Percentiles rank a stretch among this genome's conserved stretches.
Conservation (phyloP, 78 protist species). For the Thecamonas trahens region DNA sequence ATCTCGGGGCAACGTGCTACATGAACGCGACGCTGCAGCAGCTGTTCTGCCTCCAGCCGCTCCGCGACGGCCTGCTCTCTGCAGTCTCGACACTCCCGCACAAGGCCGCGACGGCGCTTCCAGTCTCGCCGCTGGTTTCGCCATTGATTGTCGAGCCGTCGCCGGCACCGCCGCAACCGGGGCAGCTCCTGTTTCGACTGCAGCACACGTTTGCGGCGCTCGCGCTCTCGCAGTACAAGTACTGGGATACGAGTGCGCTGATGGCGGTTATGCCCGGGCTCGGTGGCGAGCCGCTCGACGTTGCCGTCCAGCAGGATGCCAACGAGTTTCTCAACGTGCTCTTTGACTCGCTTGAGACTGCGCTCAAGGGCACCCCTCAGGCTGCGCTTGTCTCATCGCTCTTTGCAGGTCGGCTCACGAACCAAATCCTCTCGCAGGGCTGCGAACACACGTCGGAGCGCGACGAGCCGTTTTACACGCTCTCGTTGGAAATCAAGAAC, state of each 20-base stretch:
- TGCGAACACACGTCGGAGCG: conserved; percentile 10
- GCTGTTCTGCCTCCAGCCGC: conserved; percentile 4
- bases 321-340: conserved; percentile 76
- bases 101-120: too few species aligned
- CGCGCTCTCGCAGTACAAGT: conserved; percentile 24
- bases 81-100: neutral
- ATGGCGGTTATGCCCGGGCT: too few species aligned
- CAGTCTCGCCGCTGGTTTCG: too few species aligned
- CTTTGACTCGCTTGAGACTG: conserved; percentile 65
- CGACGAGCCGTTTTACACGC: conserved; percentile 40
- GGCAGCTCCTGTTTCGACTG: conserved; percentile 46
- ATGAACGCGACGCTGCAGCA: conserved; percentile 42
- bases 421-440: conserved; percentile 17
- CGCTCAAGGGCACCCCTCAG: conserved; percentile 10
- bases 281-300: conserved; percentile 54
- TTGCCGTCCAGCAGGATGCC: conserved; percentile 62
- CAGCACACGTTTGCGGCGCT: conserved; percentile 63
- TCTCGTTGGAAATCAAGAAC: conserved; percentile 67
- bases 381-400: too few species aligned
- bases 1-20: conserved; percentile 59
- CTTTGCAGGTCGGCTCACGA: conserved; percentile 9
- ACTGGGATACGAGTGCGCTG: too few species aligned
- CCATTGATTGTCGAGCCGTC: too few species aligned
- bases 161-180: neutral
- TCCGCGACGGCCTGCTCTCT: neutral